Percentiles rank a stretch among this genome's conserved stretches.
These are phyloP conservation scores for Meira miltonrushii DNA, from an alignment of 1,284 basidiomycete genomes.

Conservation along the genomic window DNA sequence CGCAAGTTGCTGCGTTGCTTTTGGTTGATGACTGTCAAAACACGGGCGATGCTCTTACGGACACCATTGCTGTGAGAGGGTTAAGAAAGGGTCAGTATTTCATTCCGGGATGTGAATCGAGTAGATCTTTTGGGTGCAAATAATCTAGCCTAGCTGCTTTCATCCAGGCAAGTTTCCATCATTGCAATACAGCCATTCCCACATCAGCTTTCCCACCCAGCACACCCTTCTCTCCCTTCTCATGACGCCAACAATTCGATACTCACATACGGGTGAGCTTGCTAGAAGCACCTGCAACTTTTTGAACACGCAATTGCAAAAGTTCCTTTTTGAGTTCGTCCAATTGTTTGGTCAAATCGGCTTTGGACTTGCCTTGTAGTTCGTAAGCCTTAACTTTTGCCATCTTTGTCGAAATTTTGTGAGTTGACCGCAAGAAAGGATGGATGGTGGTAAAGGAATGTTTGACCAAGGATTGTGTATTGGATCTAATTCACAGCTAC, in stretches of 20 bases:
- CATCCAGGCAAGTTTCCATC: not conserved
- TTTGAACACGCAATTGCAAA: slow-evolving; percentile 83
- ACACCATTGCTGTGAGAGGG: slow-evolving; percentile 69
- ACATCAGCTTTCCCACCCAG: not conserved
- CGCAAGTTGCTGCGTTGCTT: slow-evolving; percentile 95
- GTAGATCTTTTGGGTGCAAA: not conserved
- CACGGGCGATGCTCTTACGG: slow-evolving; percentile 98
- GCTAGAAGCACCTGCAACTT: slow-evolving; percentile 89
- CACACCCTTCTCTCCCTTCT: not conserved
- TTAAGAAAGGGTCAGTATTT: slow-evolving; percentile 10
- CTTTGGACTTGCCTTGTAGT: slow-evolving; percentile 97
- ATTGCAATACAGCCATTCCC: not conserved
- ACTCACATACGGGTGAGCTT: slow-evolving; percentile 97
- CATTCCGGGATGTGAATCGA: not conserved
- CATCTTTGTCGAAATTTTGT: slow-evolving; percentile 14
- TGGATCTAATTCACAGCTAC: too few species aligned
- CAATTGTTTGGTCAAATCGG: slow-evolving; percentile 93
- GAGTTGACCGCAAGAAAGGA: too few species aligned
- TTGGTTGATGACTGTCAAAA: slow-evolving; percentile 96
- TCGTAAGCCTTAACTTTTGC: slow-evolving; percentile 86
- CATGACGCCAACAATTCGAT: not conserved
- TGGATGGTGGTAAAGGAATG: too few species aligned
- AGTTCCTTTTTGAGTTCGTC: slow-evolving; percentile 94
- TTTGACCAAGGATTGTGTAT: too few species aligned
- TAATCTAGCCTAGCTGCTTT: not conserved